Base-by-base conservation (phyloP, 257 asterid species). In the Asclepias syriaca region DNA sequence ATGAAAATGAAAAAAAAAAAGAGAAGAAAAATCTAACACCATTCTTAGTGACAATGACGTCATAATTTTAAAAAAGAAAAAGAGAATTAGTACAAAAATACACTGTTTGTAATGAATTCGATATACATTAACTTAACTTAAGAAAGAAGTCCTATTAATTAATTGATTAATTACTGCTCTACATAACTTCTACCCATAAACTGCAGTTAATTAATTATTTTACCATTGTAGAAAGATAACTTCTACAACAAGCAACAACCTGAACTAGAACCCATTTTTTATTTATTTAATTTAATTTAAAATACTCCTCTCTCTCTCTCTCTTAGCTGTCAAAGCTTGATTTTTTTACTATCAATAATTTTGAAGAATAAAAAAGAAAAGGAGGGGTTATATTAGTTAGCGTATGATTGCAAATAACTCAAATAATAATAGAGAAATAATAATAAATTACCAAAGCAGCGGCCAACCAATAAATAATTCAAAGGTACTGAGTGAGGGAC, bases 331-430 rank as follows among this genome's bases (percentile, higher is more conserved):
- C 80, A 76, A 70, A 65, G 68, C 70, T 67, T 63, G 67, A 6
- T 27, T 29, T 59, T 58, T 58, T 75, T 75, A 75, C 79, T 49
- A 40, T 29, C 51, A 70, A 67, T 64, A 65, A 45, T 46, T 71
- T 65, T 55, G 66, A 54, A 34, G 55, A 61, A 66, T 57, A 74
- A 50, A 43, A 19, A 14, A 16, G 8, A 32, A 9, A 2, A 37
- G 6, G 34, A 37, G 14, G 14, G 11, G 19, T 0, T 8, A 16
- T 18, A 51, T 46, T 12, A 2, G 80, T 73, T 84, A 81, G 87
- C 81, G 79, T 87, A 79, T 80, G 82, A 83, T 79, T 72, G 78
- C 78, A 76, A 74, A 69, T 72, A 77, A 70, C 74, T 79, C 75
- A 65, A 79, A 16, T 12, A 55, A 67, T 65, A 54, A 65, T 77